A percentile compares a stretch with the other conserved stretches of the same genome.
phyloP scores from a whole-genome alignment of 306 rosid species.

The Citrullus amarus region DNA sequence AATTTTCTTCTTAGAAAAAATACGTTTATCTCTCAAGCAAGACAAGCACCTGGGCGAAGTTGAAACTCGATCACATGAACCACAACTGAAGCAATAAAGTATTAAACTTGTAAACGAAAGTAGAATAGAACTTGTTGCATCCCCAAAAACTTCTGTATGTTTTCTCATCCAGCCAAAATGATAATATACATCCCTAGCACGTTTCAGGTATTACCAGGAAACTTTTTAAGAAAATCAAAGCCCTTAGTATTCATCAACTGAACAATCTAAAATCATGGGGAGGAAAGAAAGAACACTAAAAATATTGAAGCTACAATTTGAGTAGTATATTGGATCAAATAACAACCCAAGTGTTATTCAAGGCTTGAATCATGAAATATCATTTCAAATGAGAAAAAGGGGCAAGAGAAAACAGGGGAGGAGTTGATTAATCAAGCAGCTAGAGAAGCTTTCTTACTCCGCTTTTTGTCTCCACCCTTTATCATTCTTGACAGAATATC shows the following conservation, averaged over 20 bases:
- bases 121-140: background rate
- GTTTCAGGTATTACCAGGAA: background rate
- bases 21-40: background rate
- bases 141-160: background rate
- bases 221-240: background rate
- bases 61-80: background rate
- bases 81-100: background rate
- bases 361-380: background rate
- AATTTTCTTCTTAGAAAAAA: background rate
- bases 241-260: background rate
- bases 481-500: conserved; percentile 76
- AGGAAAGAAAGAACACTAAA: background rate
- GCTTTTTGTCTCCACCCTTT: conserved; percentile 35
- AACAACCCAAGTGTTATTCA: background rate
- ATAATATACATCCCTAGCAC: background rate
- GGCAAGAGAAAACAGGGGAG: background rate
- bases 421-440: conserved; percentile 21
- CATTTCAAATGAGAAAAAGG: background rate
- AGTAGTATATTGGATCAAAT: conserved; percentile 3
- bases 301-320: background rate
- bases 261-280: background rate
- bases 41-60: background rate
- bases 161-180: background rate
- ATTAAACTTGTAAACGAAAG: background rate
- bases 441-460: conserved; percentile 32